Conservation (phyloP, 1,139 yeast species). For the Scheffersomyces stambukii region DNA sequence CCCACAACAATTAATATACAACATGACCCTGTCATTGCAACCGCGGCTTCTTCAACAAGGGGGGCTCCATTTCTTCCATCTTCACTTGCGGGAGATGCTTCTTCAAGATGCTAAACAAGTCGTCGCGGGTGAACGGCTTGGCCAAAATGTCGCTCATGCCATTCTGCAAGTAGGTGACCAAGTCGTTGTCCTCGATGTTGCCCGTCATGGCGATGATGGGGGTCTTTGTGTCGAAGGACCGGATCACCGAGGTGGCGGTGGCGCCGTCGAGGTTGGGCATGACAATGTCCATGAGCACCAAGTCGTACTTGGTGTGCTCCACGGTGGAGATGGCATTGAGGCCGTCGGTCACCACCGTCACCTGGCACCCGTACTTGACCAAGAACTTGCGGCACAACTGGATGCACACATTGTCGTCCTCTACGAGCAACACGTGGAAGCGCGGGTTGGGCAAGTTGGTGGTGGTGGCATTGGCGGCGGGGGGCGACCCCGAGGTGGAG, state of each 20-base stretch:
- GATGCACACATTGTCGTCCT: slow-evolving; percentile 83
- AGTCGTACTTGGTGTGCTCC: slow-evolving; percentile 71
- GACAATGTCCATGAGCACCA: slow-evolving; percentile 88
- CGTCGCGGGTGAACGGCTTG: slow-evolving; percentile 87
- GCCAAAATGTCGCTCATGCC: slow-evolving; percentile 93
- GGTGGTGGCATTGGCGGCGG: slow-evolving; percentile 17
- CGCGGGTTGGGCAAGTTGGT: slow-evolving; percentile 38
- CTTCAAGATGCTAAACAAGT: slow-evolving; percentile 67
- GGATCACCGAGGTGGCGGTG: slow-evolving; percentile 80
- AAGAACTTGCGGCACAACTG: slow-evolving; percentile 74
- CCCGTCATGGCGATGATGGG: slow-evolving; percentile 96
- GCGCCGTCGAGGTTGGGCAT: slow-evolving; percentile 96
- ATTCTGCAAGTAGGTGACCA: slow-evolving; percentile 75
- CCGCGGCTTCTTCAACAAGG: slow-evolving; percentile 10
- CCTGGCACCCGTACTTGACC: slow-evolving; percentile 85
- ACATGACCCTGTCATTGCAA: slow-evolving; percentile 1
- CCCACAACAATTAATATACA: too few relatives aligned
- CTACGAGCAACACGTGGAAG: slow-evolving; percentile 75
- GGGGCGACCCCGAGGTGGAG: slow-evolving; percentile 1
- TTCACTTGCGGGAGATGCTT: slow-evolving; percentile 49
- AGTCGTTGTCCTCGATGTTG: slow-evolving; percentile 74
- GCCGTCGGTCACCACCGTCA: slow-evolving; percentile 91
- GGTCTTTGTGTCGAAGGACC: slow-evolving; percentile 76
- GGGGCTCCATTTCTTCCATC: slow-evolving; percentile 4
- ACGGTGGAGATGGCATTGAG: slow-evolving; percentile 79